A percentile compares a stretch with the other conserved stretches of the same genome.
Conservation (phyloP, 148 eudicot genomes). For the Chenopodium album region DNA sequence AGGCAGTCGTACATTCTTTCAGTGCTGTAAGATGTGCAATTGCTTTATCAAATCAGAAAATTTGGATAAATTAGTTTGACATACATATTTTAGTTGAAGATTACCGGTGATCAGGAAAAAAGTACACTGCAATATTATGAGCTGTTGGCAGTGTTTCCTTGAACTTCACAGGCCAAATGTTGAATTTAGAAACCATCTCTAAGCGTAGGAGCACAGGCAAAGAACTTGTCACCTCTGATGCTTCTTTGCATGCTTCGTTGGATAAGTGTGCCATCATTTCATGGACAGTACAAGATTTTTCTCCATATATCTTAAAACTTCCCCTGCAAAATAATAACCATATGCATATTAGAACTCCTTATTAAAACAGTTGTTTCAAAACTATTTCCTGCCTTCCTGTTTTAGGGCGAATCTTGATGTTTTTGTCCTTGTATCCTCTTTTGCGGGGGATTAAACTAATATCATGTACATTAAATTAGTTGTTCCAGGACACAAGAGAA, state of each 20-base stretch:
- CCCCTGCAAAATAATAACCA: conserved; percentile 24
- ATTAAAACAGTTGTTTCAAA: not conserved
- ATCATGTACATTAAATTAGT: not conserved
- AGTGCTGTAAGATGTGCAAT: conserved; percentile 19
- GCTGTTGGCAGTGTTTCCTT: conserved; percentile 18
- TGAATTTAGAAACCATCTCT: conserved; percentile 25
- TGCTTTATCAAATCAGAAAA: not conserved
- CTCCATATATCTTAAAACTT: conserved; percentile 22
- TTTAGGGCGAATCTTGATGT: not conserved
- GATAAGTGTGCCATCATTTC: conserved; percentile 25
- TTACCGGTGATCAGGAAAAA: conserved; percentile 30
- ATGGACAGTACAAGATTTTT: conserved; percentile 9
- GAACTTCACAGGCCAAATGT: conserved; percentile 31
- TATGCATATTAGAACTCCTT: not conserved
- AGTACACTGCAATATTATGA: conserved; percentile 19
- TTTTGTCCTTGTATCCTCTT: not conserved
- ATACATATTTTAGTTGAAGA: not conserved
- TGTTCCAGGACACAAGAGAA: not conserved
- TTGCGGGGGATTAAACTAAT: not conserved
- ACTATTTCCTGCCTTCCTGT: not conserved
- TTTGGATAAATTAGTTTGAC: not conserved
- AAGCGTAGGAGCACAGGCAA: conserved; percentile 24
- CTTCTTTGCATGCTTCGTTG: conserved; percentile 19
- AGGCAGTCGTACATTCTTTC: conserved; percentile 33
- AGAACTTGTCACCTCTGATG: conserved; percentile 17